Base-by-base conservation (phyloP, 2,329 filamentous ascomycete species). In the Dichotomopilus funicola region DNA sequence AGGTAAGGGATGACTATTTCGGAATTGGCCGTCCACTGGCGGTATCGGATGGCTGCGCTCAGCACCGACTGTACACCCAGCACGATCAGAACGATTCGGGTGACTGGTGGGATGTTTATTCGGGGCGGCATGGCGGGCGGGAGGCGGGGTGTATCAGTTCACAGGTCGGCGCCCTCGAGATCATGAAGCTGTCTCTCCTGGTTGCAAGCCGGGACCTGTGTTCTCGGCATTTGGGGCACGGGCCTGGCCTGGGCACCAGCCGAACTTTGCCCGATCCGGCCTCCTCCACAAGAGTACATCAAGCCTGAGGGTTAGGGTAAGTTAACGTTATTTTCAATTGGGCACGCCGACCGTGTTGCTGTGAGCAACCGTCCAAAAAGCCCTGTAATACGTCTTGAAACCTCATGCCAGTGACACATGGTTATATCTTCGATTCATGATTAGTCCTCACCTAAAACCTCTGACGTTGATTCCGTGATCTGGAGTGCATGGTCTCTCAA, bases 71-170 rank as follows among this genome's bases (percentile, higher is more conserved):
- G 85, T 61, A 84, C 74, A 61, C 91, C 71, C 56, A 96, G 80
- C 58, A 80, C 79, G 67, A 88, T 81, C 65, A 99, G 85, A 54
- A 92, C 79, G 64, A 82, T 83, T 61, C 94, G 87, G 48, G 94
- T 97, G 63, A 96, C 83, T 35, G 94, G 92, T 58, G 94, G 94
- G 61, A 97, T 86, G 68, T 95, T 96, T 74, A 96, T 80, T 76
- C 92, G 86, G 53, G 86, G 80, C 66, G 88, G 81, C 90, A 95
- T 87, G 68, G 66, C 72, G 71, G 64, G 58, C 51, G 50, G 58
- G 53, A 27, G 19, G 19, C 19, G 19, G 19, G 19, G 19, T 27
- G 19, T 62, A 45, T 54, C 53, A 50, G 45, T 43, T 51, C 46
- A 50, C 40, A 40, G 45, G 19, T 48, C 47, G 47, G 7, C 31